Evolutionary conservation across 1,284 basidiomycete species (phyloP), one percentile per base, ranked within the genome.

Genomic region (Cutaneotrichosporon curvatum): DNA sequence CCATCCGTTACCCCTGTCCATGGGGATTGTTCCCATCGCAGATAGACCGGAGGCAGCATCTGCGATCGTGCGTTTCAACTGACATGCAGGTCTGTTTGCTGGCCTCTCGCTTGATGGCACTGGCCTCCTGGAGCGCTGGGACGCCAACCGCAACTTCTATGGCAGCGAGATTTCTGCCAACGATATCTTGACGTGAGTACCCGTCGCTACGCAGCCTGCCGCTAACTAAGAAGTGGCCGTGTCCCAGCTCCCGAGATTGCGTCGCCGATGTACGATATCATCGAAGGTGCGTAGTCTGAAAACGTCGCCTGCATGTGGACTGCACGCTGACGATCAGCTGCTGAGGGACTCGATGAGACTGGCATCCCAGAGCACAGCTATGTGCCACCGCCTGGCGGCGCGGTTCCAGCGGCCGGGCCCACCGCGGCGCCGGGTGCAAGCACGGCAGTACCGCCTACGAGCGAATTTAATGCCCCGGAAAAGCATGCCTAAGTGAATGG

Each of bases 181-280:
- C 39, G 90, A 95, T 67, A 88, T 98, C 56, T 80, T 97, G 19
- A 79, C 57, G 66, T 68, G 51, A 52, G 65, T 28, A 7, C 12
- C 12, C 25, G 7, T 34, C 14, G 14, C 25, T 5, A 22, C 12
- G 11, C 19, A 9, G 35, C 7, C 1, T 21, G 18, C 16, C 19
- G 9, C 12, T 19, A 34, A 10, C 43, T 49, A 22, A 53, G 5
- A 21, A 53, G 51, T 37, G 47, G 94, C 34, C 84, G 85, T 33
- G 91, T 97, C 0, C 94, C 94, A 2, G 88, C 94, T 10, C 94
- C 94, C 0, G 94, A 97, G 72, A 89, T 94, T 43, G 94, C 94
- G 0, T 89, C 86, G 21, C 79, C 80, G 51, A 74, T 98, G 65
- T 97, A 97, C 70, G 94, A 96, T 67, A 85, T 95, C 60, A 91